Conservation (phyloP, 331 rosid species). For the Rosa hybrid region DNA sequence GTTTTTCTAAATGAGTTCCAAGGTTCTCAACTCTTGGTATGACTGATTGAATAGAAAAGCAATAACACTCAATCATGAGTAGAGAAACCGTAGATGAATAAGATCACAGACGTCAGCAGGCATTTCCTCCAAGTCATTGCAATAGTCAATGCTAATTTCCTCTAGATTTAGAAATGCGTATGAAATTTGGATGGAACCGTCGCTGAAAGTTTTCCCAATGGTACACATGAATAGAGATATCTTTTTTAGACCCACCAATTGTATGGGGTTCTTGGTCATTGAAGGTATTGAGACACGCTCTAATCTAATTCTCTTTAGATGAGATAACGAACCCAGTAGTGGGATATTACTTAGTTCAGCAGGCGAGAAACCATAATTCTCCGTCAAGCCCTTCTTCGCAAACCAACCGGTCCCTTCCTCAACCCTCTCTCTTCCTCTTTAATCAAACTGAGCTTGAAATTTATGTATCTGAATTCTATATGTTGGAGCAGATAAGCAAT, state of each 20-base stretch:
- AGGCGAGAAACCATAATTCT: constrained; percentile 40
- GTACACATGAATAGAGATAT: constrained; percentile 24
- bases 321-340: neutral
- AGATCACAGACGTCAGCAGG: constrained; percentile 21
- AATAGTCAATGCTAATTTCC: constrained; percentile 33
- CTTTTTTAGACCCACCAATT: constrained; percentile 3
- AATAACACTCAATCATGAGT: no score
- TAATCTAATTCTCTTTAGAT: constrained; percentile 14
- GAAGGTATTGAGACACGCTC: constrained; percentile 17
- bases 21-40: no score
- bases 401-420: no score
- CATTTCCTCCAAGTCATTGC: constrained; percentile 28
- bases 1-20: no score
- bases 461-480: no score
- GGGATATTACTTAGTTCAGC: constrained; percentile 35
- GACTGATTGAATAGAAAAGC: no score
- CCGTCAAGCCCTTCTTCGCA: no score
- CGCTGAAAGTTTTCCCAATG: constrained; percentile 20
- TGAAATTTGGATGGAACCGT: constrained; percentile 9
- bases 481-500: no score
- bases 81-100: neutral
- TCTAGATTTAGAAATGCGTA: constrained; percentile 16
- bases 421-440: no score
- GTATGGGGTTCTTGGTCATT: neutral
- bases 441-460: no score